Percentiles rank a stretch among this genome's conserved stretches.
Conservation (phyloP, 305 asterid genomes). For the Rubia occidens region DNA sequence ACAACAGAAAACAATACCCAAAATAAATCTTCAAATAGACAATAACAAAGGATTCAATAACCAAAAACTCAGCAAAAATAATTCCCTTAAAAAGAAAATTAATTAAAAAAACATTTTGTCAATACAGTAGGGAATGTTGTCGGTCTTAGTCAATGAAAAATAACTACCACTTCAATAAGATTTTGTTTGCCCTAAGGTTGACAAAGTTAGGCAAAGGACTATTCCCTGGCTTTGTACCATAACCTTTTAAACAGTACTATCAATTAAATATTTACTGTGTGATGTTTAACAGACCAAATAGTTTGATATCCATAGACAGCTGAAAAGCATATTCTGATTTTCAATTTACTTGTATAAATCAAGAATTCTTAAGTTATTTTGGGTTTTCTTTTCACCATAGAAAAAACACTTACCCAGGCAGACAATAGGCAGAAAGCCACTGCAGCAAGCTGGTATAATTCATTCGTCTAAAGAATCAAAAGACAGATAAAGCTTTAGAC, state of each 20-base stretch:
- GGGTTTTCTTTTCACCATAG: neutral
- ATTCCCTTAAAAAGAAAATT: neutral
- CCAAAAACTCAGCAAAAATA: neutral
- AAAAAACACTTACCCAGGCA: constrained; percentile 67
- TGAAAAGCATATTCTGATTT: neutral
- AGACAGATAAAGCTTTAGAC: constrained; percentile 20
- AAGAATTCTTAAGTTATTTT: neutral
- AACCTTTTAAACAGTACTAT: neutral
- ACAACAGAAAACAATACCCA: neutral
- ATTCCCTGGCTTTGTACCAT: neutral
- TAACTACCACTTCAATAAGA: neutral
- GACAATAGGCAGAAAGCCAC: constrained; percentile 98
- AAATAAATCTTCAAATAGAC: neutral
- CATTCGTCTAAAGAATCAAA: constrained; percentile 58
- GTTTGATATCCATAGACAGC: neutral
- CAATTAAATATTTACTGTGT: neutral
- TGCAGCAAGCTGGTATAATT: constrained; percentile 87
- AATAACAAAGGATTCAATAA: neutral
- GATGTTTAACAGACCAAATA: neutral
- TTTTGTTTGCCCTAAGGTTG: neutral
- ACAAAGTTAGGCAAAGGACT: neutral
- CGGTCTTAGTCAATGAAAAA: neutral
- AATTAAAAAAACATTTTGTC: neutral
- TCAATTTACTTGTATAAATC: constrained; percentile 1
- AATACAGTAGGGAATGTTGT: neutral